phyloP scores from a whole-genome alignment of 169 alveolate species.

The Cryptosporidium parvum region DNA sequence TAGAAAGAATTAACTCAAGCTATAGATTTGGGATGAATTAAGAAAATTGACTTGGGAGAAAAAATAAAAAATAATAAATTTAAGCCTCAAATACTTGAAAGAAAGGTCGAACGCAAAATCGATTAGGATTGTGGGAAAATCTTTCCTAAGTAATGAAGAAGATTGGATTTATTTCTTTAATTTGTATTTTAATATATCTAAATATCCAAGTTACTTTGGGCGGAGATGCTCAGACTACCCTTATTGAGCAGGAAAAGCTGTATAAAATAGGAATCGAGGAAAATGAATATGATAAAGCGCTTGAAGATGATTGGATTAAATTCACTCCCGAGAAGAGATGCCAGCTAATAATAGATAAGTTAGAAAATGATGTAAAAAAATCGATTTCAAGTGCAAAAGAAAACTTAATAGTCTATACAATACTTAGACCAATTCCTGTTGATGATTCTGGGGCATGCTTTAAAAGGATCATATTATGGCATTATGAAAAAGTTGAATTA shows the following conservation, averaged over 20 bases:
- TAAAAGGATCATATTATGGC: slow-evolving; percentile 67
- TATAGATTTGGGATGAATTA: neutral
- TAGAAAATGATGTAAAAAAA: slow-evolving; percentile 23
- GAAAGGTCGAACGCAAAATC: neutral
- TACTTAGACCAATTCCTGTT: slow-evolving; percentile 60
- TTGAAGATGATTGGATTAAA: slow-evolving; percentile 5
- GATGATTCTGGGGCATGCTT: slow-evolving; percentile 68
- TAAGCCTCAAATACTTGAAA: neutral
- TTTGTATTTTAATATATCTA: neutral
- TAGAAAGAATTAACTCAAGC: neutral
- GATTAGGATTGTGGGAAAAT: neutral
- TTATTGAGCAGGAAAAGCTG: slow-evolving; percentile 18
- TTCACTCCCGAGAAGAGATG: slow-evolving; percentile 54
- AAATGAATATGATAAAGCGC: slow-evolving; percentile 32
- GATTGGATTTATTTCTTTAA: neutral
- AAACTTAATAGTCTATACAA: slow-evolving; percentile 26
- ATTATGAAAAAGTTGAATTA: slow-evolving; percentile 64
- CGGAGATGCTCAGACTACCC: neutral
- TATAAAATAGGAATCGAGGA: neutral
- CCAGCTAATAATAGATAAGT: slow-evolving; percentile 45
- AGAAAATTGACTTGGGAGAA: neutral
- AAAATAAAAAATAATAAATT: neutral
- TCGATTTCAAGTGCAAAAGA: slow-evolving; percentile 9
- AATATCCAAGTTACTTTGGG: neutral
- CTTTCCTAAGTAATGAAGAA: slow-evolving; percentile 25